Evolutionary conservation across 345 rosid genomes (phyloP).

Genomic region (Cardiospermum halicacabum): DNA sequence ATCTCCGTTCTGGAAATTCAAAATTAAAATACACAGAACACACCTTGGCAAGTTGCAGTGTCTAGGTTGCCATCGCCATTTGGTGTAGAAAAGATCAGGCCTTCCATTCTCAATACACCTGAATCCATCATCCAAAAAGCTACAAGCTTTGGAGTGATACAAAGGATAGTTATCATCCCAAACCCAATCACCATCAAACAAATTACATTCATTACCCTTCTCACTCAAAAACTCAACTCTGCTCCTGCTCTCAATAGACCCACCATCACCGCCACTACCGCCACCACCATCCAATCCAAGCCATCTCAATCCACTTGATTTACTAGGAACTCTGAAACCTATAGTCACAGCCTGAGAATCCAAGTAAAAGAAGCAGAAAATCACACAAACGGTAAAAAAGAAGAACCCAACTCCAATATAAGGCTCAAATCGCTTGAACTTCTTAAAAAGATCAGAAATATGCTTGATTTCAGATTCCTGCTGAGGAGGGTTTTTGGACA

Average conservation of each 20-base stretch:
- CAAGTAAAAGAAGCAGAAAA: slow-evolving; percentile 64
- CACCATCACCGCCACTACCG: too few species aligned
- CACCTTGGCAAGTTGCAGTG: slow-evolving; percentile 85
- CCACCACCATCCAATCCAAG: slow-evolving; percentile 35
- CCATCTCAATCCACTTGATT: slow-evolving; percentile 59
- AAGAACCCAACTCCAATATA: slow-evolving; percentile 68
- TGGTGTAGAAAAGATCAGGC: slow-evolving; percentile 74
- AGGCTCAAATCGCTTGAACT: slow-evolving; percentile 73
- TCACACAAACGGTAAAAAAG: slow-evolving; percentile 46
- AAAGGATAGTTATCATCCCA: slow-evolving; percentile 89
- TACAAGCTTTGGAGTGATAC: slow-evolving; percentile 81
- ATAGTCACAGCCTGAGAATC: slow-evolving; percentile 47
- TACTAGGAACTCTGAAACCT: slow-evolving; percentile 44
- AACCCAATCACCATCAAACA: slow-evolving; percentile 90
- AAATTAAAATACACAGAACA: not conserved
- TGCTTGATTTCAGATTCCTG: slow-evolving; percentile 41
- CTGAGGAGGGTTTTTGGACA: slow-evolving; percentile 42
- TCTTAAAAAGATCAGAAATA: slow-evolving; percentile 35
- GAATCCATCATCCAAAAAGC: slow-evolving; percentile 78
- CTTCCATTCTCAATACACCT: slow-evolving; percentile 86
- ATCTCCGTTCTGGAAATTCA: not conserved
- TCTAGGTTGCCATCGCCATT: slow-evolving; percentile 98
- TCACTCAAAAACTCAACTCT: slow-evolving; percentile 58
- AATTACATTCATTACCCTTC: slow-evolving; percentile 55
- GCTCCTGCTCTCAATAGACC: slow-evolving; percentile 16